Base-by-base conservation (phyloP, 108 stramenopile genomes). In the Nannochloropsis gaditana region DNA sequence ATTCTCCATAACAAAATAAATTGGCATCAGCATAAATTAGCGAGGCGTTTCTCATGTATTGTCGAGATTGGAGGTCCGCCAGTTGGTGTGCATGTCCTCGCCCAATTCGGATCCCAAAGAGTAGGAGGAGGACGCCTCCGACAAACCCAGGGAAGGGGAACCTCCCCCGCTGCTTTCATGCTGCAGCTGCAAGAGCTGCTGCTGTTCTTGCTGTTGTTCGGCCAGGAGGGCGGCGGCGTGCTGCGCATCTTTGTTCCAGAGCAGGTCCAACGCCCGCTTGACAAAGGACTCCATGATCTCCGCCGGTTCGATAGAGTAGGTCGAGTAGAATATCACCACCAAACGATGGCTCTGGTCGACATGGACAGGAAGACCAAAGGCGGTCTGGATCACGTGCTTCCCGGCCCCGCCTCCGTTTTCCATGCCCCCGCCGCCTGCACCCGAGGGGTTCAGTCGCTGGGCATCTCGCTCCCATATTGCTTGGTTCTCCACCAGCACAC, bases 321-420 rank as follows among this genome's bases (percentile, higher is more conserved):
- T 88, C 43, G 87, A 88, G 83, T 89, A 89, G 84, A 89, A 87
- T 82, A 87, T 85, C 41, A 87, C 43, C 42, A 88, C 87, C 1
- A 87, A 83, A 41, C 84, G 43, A 42, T 80, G 81, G 41, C 84
- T 42, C 17, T 19, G 83, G 42, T 45, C 87, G 31, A 87, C 45
- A 11, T 89, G 86, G 5, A 91, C 44, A 8, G 90, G 90, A 4
- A 91, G 89, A 15, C 90, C 90, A 59, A 91, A 91, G 31, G 90
- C 87, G 11, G 90, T 87, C 45, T 82, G 45, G 15, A 91, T 85
- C 73, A 89, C 89, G 45, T 90, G 79, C 19, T 90, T 21, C 11
- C 73, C 45, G 19, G 19, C 59, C 8, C 59, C 59, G 15, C 59
- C 59, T 73, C n/a, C 59, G 19, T n/a, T 73, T n/a, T n/a, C 59